Conservation (phyloP, 2,329 filamentous ascomycete species). For the Talaromyces funiculosus region DNA sequence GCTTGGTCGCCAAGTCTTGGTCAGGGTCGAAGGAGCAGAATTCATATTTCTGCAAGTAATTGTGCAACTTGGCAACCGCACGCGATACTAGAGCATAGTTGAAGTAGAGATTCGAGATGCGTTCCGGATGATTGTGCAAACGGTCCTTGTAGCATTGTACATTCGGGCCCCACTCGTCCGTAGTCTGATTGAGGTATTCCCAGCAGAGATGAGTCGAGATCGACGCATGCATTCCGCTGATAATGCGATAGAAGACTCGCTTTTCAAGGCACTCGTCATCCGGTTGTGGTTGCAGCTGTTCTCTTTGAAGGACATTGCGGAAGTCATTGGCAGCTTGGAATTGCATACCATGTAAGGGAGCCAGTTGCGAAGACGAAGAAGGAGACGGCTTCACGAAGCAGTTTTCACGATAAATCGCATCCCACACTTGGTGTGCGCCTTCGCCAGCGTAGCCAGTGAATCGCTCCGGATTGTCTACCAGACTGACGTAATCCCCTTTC, state of each 20-base stretch:
- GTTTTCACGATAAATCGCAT: conserved; percentile 94
- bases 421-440: conserved; percentile 86
- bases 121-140: conserved; percentile 79
- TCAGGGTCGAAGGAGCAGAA: conserved; percentile 83
- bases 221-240: conserved; percentile 96
- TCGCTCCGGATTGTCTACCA: conserved; percentile 87
- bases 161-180: conserved; percentile 88
- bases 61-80: conserved; percentile 82
- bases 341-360: conserved; percentile 37
- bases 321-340: conserved; percentile 55
- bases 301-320: conserved; percentile 52
- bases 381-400: conserved; percentile 63
- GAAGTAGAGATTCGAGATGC: conserved; percentile 96
- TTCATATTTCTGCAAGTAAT: conserved; percentile 74
- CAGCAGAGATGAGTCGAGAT: conserved; percentile 95
- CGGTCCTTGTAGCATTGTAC: conserved; percentile 79
- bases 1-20: conserved; percentile 73
- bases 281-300: conserved; percentile 27
- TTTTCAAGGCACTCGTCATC: conserved; percentile 96
- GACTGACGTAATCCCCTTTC: conserved; percentile 94
- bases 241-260: conserved; percentile 92
- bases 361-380: conserved; percentile 23
- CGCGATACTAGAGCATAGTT: conserved; percentile 95
- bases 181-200: conserved; percentile 93
- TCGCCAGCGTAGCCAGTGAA: conserved; percentile 91